A percentile compares a stretch with the other conserved stretches of the same genome.
Conservation (phyloP, 768 basidiomycete genomes). For the Suillus fuscotomentosus region DNA sequence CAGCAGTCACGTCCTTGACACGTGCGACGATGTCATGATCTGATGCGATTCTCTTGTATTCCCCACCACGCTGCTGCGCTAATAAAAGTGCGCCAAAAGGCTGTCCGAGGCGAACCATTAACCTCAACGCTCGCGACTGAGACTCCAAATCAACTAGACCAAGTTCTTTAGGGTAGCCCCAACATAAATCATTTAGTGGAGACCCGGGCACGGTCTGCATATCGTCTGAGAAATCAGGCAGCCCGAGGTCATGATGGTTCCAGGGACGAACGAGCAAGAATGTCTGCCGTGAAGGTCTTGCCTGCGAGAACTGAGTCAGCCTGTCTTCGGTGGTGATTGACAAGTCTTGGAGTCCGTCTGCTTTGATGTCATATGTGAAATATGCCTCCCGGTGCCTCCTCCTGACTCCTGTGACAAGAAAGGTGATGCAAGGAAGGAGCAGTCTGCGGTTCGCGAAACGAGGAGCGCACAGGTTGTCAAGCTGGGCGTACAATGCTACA, state of each 20-base stretch:
- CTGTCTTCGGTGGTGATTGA: background rate
- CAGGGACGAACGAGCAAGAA: background rate
- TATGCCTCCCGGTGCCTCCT: background rate
- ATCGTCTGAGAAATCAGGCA: background rate
- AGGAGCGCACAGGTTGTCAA: background rate
- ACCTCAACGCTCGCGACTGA: background rate
- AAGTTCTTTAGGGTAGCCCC: background rate
- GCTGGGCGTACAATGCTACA: background rate
- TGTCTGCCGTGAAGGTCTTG: background rate
- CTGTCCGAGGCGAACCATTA: conserved; percentile 1
- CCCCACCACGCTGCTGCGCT: background rate
- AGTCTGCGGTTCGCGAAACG: background rate
- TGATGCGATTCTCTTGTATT: conserved; percentile 8
- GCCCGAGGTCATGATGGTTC: background rate
- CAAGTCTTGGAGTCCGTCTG: background rate
- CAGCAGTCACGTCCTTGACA: background rate
- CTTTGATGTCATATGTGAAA: background rate
- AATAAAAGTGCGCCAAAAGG: conserved; percentile 6
- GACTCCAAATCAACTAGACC: background rate
- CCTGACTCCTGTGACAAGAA: background rate
- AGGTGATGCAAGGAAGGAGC: background rate
- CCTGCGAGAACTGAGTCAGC: background rate
- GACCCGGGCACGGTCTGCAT: background rate
- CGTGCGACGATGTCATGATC: background rate
- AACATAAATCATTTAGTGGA: background rate